phyloP scores from a whole-genome alignment of 1,139 yeast species.

The Pichiaceae sp. region DNA sequence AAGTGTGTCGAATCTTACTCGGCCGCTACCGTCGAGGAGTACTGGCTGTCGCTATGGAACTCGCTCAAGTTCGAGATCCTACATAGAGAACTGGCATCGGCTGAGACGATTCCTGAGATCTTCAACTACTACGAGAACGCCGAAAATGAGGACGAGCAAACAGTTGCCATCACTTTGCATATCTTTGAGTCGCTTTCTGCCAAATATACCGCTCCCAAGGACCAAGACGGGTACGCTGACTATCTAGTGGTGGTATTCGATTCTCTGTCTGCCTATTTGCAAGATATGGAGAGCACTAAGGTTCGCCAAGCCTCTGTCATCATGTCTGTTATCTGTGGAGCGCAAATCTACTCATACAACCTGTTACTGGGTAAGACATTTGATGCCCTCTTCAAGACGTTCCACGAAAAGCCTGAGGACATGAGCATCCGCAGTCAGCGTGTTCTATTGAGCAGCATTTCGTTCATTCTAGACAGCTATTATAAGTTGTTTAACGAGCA shows the following conservation, averaged over 20 bases:
- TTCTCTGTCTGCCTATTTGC: slow-evolving; percentile 50
- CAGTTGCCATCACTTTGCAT: slow-evolving; percentile 18
- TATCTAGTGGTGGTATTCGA: slow-evolving; percentile 30
- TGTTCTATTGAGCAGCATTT: slow-evolving; percentile 49
- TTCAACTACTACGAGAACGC: slow-evolving; percentile 24
- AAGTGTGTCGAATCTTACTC: slow-evolving; percentile 49
- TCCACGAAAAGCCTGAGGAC: slow-evolving; percentile 22
- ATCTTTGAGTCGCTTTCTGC: slow-evolving; percentile 16
- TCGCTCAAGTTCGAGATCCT: slow-evolving; percentile 81
- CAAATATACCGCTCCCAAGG: slow-evolving; percentile 8
- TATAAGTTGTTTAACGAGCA: slow-evolving; percentile 21
- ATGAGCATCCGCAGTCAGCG: slow-evolving; percentile 50
- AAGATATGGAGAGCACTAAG: slow-evolving; percentile 42
- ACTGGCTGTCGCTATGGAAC: slow-evolving; percentile 79
- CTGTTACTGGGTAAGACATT: slow-evolving; percentile 28
- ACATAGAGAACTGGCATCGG: slow-evolving; percentile 48
- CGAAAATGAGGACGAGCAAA: slow-evolving; percentile 20
- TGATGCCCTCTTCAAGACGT: slow-evolving; percentile 24
- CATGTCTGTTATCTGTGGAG: slow-evolving; percentile 47
- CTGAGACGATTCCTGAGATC: slow-evolving; percentile 1
- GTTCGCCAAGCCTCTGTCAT: slow-evolving; percentile 53
- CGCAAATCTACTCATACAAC: slow-evolving; percentile 36
- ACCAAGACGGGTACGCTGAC: slow-evolving; percentile 11
- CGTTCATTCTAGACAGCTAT: slow-evolving; percentile 44
- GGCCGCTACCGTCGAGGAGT: slow-evolving; percentile 35